Base-by-base conservation (phyloP, 2,329 filamentous ascomycete genomes). In the Malbranchea zuffiana region DNA sequence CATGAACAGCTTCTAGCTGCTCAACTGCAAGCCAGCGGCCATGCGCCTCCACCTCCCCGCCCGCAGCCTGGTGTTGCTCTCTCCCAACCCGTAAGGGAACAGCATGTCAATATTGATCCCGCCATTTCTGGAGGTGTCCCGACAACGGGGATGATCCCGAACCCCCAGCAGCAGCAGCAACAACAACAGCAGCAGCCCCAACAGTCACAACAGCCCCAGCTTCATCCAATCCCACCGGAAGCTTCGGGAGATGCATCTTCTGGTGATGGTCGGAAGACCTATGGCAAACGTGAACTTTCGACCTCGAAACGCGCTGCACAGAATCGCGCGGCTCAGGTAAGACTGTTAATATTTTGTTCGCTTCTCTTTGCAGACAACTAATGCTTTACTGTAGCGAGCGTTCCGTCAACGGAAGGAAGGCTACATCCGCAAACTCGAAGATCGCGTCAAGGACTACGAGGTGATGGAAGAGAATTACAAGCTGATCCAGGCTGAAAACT, bases 321-420 rank as follows among this genome's bases (percentile, higher is more conserved):
- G 58, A 98, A 98, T 56, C 73, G 90, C 57, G 90, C 88, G 50
- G 90, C 90, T 37, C 90, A 98, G 78, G 90, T 95, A 72, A 55
- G 78, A 58, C 37, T 39, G 47, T 34, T 35, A 17, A 11, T 19
- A 25, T 29, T 6, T 25, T 17, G 16, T 13, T 21, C 18, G 10
- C 26, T n/a, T 23, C 24, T 13, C 18, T 8, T 5, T 23, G 17
- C 16, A 21, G 3, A 12, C 15, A 21, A 36, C 25, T 13, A 26
- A 30, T 40, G 13, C 33, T 26, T 18, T 27, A 26, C 2, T 27
- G 47, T 51, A 98, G 88, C 78, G 90, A 57, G 90, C 90, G 27
- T 98, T 98, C 63, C 83, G 90, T 27, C 87, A 96, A 64, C 82
- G 90, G 45, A 98, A 98, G 59, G 90, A 98, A 62, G 83, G 84